Base-by-base conservation (phyloP, 176 grass and related monocot genomes). In the Poa pratensis region DNA sequence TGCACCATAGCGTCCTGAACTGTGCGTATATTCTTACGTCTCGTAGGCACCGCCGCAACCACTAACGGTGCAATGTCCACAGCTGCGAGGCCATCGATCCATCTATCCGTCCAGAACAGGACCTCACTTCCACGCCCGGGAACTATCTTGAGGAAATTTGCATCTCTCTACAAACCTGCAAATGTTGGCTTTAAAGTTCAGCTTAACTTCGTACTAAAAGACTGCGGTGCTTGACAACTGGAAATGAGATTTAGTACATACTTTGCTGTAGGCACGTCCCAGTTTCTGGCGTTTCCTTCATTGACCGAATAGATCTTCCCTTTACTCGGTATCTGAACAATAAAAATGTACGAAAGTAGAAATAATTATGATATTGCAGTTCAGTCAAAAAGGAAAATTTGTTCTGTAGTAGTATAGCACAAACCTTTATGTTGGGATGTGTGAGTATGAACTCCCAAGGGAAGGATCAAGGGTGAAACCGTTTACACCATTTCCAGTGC, bases 241-340 rank as follows among this genome's bases (percentile, higher is more conserved):
- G 28, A 82, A 14, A 50, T 51, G 5, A 43, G 49, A 22, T 72
- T 14, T 16, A 40, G 15, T 52, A 14, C 91, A 35, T 82, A 96
- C 97, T 92, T 94, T 4, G 93, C 81, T 61, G 86, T 92, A 32
- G 93, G 93, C 14, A 2, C 88, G 81, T 99, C 97, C 97, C 97
- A 99, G 80, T 96, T 96, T 85, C 88, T 96, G 55, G 93, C 90
- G 74, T 99, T 99, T 5, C 97, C 96, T 94, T 99, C 96, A 28
- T 99, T 99, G 3, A 99, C 93, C 32, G 96, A 94, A 42, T 99
- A 99, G 40, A 99, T 94, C 73, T 96, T 96, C 5, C 97, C 97
- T 80, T 89, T 92, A 53, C 70, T 94, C 27, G 97, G 97, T 80
- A 99, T 88, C 97, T 94, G 43, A 71, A 88, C 34, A 27, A 75